A percentile compares a stretch with the other conserved stretches of the same genome.
Conservation (phyloP, 1,284 basidiomycete genomes). For the Prillingera fragicola region DNA sequence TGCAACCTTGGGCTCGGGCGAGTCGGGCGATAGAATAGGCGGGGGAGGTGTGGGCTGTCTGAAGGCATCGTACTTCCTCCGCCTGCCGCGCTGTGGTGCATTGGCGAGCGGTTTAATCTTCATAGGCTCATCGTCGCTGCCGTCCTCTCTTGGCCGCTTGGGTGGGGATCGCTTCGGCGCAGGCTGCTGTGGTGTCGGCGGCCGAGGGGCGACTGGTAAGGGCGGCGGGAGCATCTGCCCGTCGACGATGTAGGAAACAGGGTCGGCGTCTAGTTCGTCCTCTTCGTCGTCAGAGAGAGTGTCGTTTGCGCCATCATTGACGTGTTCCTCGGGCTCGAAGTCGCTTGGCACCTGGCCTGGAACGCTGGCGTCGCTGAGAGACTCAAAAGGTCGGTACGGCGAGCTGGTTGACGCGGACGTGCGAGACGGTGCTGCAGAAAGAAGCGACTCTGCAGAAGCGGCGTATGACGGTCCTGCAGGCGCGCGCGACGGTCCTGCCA, state of each 20-base stretch:
- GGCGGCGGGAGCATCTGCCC: background rate
- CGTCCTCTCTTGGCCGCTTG: background rate
- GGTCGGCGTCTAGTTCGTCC: background rate
- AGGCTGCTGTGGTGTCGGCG: background rate
- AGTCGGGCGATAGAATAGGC: background rate
- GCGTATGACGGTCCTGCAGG: background rate
- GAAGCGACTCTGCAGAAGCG: background rate
- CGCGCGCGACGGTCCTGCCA: too few species aligned
- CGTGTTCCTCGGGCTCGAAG: background rate
- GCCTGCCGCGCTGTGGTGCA: too few species aligned
- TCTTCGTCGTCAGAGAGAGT: background rate
- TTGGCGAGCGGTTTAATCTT: background rate
- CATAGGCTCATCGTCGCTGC: background rate
- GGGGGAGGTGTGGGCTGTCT: background rate
- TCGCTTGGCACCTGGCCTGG: background rate
- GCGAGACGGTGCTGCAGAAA: background rate
- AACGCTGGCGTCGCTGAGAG: background rate
- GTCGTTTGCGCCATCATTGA: background rate
- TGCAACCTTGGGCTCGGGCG: background rate
- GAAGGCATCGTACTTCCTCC: background rate
- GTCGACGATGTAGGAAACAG: background rate
- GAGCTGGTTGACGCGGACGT: too few species aligned
- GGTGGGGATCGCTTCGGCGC: background rate
- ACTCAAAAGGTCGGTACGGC: background rate
- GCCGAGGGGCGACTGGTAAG: background rate